Evolutionary conservation across 805 yeast species (phyloP).

Genomic region (Spathaspora hagerdaliae): DNA sequence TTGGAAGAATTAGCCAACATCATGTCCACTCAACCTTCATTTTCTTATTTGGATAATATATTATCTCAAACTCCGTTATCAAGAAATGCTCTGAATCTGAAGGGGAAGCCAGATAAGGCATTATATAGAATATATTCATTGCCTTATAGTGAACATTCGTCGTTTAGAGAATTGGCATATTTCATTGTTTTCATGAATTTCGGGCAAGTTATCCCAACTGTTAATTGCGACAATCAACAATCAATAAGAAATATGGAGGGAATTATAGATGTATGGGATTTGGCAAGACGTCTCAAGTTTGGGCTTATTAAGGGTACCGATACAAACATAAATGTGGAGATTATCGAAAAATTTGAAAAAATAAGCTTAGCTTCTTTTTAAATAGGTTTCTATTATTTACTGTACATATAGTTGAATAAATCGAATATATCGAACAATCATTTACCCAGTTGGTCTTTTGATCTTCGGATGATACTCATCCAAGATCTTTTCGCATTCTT

Average conservation of each 20-base stretch:
- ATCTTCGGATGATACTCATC: conserved; percentile 17
- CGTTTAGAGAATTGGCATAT: conserved; percentile 71
- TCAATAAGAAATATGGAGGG: conserved; percentile 25
- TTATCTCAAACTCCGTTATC: conserved; percentile 21
- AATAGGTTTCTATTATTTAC: neutral
- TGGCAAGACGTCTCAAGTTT: conserved; percentile 12
- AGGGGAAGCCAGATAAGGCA: conserved; percentile 17
- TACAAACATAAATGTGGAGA: neutral
- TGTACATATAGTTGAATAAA: too few relatives aligned
- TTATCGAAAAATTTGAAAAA: conserved; percentile 3
- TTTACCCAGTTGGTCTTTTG: conserved; percentile 5
- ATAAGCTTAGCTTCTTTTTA: conserved; percentile 8
- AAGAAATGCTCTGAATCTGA: conserved; percentile 12
- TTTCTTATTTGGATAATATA: conserved; percentile 24
- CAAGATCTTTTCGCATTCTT: conserved; percentile 50
- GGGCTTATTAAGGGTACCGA: neutral
- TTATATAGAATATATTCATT: conserved; percentile 50
- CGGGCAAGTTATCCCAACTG: conserved; percentile 72
- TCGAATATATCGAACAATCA: neutral
- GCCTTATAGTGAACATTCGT: conserved; percentile 94
- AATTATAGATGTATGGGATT: conserved; percentile 31
- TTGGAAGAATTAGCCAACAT: conserved; percentile 10
- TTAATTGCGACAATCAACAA: conserved; percentile 37
- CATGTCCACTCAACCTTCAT: conserved; percentile 16
- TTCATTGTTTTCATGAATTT: conserved; percentile 55